Evolutionary conservation across 495 filamentous ascomycete species (phyloP).

Genomic region (Podospora didyma): DNA sequence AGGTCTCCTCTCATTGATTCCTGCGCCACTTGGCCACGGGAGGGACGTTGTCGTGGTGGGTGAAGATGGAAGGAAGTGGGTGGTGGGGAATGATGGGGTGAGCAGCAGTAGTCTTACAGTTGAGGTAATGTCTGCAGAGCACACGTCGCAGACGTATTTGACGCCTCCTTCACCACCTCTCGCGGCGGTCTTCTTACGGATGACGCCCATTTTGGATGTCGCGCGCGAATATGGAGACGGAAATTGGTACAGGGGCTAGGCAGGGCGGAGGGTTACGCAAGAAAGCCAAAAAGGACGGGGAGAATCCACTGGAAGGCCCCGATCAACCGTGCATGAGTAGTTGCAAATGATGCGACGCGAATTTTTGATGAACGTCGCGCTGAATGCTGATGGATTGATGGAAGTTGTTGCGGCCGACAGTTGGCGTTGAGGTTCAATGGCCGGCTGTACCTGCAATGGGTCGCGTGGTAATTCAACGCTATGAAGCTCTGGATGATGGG

Average conservation of each 20-base stretch:
- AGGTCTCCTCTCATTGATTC: neutral
- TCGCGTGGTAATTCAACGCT: neutral
- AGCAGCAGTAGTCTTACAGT: too few relatives aligned
- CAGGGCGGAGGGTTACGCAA: constrained; percentile 2
- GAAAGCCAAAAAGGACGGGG: constrained; percentile 8
- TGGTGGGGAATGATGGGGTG: constrained; percentile 4
- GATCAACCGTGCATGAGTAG: neutral
- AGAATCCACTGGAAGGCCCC: constrained; percentile 9
- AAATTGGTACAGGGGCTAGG: constrained; percentile 15
- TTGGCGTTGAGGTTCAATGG: neutral
- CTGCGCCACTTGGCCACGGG: constrained; percentile 4
- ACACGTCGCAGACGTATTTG: constrained; percentile 94
- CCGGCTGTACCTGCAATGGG: neutral
- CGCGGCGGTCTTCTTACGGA: constrained; percentile 89
- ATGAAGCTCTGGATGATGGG: neutral
- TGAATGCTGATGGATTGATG: too few relatives aligned
- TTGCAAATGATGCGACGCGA: constrained; percentile 10
- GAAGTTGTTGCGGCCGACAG: constrained; percentile 3
- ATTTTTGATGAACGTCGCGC: too few relatives aligned
- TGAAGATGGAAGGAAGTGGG: neutral
- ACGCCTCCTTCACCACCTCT: constrained; percentile 87
- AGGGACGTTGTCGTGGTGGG: neutral
- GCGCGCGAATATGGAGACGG: constrained; percentile 8
- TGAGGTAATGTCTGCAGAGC: constrained; percentile 90
- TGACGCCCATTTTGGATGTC: constrained; percentile 71